Base-by-base conservation (phyloP, 345 rosid species). In the Acer negundo region DNA sequence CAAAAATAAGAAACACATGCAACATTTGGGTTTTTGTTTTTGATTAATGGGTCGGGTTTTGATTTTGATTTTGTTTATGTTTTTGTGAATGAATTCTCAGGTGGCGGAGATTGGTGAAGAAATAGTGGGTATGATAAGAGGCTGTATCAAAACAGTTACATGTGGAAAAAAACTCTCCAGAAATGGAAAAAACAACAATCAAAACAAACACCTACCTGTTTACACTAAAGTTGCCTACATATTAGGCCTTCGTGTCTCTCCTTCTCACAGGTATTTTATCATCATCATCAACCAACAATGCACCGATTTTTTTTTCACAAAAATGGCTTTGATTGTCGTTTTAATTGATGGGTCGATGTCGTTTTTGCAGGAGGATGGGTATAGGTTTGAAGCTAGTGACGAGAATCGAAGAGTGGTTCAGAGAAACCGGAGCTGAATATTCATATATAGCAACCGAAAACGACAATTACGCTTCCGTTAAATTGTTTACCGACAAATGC, bases 361-460 rank as follows among this genome's bases (percentile, higher is more conserved):
- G 26, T 26, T 44, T 22, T 22, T 58, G 38, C 46, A 96, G 99
- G 93, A 84, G 99, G 86, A 89, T 91, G 97, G 99, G 99, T 46
- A 87, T 97, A 58, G 99, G 92, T 55, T 63, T 88, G 64, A 94
- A 87, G 77, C 82, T 97, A 69, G 97, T 94, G 13, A 78, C 63
- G 28, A 72, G 85, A 75, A 83, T 89, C 65, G 99, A 97, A 78
- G 91, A 86, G 53, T 97, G 99, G 99, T 93, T 97, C 76, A 81
- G 83, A 15, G 75, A 81, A 82, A 91, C 85, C 87, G 98, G 91
- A 80, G 97, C 95, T 69, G 96, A 87, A 65, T 97, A 97, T 74
- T 82, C 97, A 0, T 97, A 94, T 88, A 83, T 97, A n/a, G 98
- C 97, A 19, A 94, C 98, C 0, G 99, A 94, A 85, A 90, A 82